Conservation (phyloP, 2,329 filamentous ascomycete genomes). For the Fusarium keratoplasticum region DNA sequence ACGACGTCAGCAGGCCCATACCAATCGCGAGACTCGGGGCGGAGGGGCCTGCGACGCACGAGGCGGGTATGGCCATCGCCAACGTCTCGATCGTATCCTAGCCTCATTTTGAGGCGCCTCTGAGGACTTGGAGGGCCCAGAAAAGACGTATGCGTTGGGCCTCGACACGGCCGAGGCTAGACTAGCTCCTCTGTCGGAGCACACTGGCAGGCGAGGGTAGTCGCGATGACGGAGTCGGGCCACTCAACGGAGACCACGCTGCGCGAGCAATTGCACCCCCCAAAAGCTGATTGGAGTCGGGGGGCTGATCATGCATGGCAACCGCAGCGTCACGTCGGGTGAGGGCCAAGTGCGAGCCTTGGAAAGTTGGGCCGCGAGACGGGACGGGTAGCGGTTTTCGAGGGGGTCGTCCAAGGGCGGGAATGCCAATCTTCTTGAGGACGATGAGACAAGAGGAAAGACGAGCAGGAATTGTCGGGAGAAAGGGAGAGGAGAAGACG, state of each 20-base stretch:
- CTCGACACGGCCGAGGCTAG: constrained; percentile 39
- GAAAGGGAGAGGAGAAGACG: constrained; percentile 18
- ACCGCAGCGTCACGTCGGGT: constrained; percentile 46
- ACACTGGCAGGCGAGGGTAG: constrained; percentile 31
- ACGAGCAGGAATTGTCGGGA: constrained; percentile 2
- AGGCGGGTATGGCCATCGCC: constrained; percentile 43
- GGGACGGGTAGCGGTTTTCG: constrained; percentile 11
- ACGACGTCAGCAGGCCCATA: constrained; percentile 42
- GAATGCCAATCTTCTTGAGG: constrained; percentile 11
- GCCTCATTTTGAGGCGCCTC: constrained; percentile 47
- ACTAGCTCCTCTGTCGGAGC: constrained; percentile 32
- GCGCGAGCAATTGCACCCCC: constrained; percentile 41
- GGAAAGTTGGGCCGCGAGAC: constrained; percentile 44
- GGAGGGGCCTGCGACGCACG: constrained; percentile 44
- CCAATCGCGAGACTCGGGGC: constrained; percentile 42
- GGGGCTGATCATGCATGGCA: constrained; percentile 47
- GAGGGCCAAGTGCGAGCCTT: constrained; percentile 40
- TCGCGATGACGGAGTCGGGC: constrained; percentile 37
- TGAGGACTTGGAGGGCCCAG: constrained; percentile 29
- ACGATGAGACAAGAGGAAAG: background rate
- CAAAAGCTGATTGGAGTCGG: constrained; percentile 44
- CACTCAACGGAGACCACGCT: constrained; percentile 47
- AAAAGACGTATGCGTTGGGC: constrained; percentile 38
- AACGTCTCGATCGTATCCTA: constrained; percentile 47
- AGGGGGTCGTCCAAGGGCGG: constrained; percentile 4